Base-by-base conservation (phyloP, 164 flowering plant genomes). In the Akebia trifoliata region DNA sequence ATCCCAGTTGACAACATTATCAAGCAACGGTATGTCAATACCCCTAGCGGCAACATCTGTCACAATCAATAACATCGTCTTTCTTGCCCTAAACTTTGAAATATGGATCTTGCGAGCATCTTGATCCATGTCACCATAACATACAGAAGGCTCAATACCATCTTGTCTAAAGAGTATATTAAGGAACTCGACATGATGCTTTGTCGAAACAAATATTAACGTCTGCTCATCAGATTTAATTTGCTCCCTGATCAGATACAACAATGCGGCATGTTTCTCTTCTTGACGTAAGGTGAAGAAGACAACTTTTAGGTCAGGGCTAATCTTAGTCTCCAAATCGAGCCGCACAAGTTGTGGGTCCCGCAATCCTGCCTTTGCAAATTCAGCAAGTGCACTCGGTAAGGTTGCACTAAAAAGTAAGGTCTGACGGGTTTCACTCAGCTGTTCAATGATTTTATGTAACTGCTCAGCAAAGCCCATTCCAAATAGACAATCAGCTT, bases 41-140 rank as follows among this genome's bases (percentile, higher is more conserved):
- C 99, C 99, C 66, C 99, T 78, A 29, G 97, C 97, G 7, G 99
- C 99, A 72, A 93, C 78, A 81, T 90, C 97, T 8, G 96, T 93
- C 69, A 93, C 99, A 66, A 93, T 78, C 50, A 93, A 67, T 45
- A 87, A 45, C 97, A 86, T 93, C 9, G 96, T 90, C 71, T 75
- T 93, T 62, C 96, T 80, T 21, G 90, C 70, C 69, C 97, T 80
- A 68, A 93, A 93, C 72, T 68, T 79, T 38, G 95, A 77, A 45
- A 93, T 26, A 57, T 84, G 77, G 55, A 93, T 93, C 68, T 90
- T 90, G 38, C 96, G 88, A 69, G 97, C 99, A 76, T 93, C 99
- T 63, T 84, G 96, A 74, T 93, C 96, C 99, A 93, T 93, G 59
- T 87, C 99, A 62, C 97, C 99, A 70, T 93, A 93, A 59, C 94